Evolutionary conservation across 2,329 filamentous ascomycete genomes (phyloP).

Genomic region (Mycosphaerella arachidis): DNA sequence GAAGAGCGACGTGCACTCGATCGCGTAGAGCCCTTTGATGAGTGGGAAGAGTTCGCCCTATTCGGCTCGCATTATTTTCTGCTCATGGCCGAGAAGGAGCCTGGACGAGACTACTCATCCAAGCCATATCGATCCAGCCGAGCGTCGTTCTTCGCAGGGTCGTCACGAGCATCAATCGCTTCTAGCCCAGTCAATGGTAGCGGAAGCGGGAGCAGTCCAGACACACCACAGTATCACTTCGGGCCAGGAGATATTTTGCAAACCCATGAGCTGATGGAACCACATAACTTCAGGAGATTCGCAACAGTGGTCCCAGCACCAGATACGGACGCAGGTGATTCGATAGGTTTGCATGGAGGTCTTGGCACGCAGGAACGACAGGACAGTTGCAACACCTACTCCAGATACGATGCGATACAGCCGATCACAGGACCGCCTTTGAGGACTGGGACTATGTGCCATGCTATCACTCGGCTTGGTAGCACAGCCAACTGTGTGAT

Average conservation of each 20-base stretch:
- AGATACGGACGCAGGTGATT: constrained; percentile 26
- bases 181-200: constrained; percentile 14
- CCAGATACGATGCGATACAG: constrained; percentile 21
- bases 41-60: constrained; percentile 90
- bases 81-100: constrained; percentile 56
- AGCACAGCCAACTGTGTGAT: constrained; percentile 56
- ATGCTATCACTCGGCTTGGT: constrained; percentile 66
- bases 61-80: constrained; percentile 83
- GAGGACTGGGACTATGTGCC: constrained; percentile 57
- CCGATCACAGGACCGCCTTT: constrained; percentile 27
- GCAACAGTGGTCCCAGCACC: constrained; percentile 35
- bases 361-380: constrained; percentile 47
- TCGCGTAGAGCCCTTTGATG: constrained; percentile 77
- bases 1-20: constrained; percentile 62
- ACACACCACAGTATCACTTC: constrained; percentile 24
- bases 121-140: constrained; percentile 22
- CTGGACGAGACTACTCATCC: constrained; percentile 24
- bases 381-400: constrained; percentile 44
- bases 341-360: constrained; percentile 42
- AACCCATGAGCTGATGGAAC: constrained; percentile 26
- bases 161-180: constrained; percentile 15
- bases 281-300: constrained; percentile 36
- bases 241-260: constrained; percentile 23
- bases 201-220: constrained; percentile 11
- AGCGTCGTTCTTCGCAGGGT: constrained; percentile 21